phyloP scores from a whole-genome alignment of 352 stramenopile genomes.

The Halophytophthora polymorphica region DNA sequence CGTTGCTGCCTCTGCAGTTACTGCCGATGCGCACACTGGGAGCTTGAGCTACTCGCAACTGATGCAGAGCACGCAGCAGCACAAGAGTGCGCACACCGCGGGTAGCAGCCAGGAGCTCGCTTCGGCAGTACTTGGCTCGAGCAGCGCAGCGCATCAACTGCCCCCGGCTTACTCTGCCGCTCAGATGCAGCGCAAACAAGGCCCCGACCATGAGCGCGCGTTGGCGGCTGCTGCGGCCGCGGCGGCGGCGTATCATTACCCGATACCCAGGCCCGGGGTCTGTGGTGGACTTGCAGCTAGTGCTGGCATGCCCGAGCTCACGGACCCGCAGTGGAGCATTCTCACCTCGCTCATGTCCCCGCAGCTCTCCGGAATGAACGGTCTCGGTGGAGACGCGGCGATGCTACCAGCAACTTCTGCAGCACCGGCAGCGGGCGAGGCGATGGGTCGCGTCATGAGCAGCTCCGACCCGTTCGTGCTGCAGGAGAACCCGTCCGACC shows the following conservation, averaged over 20 bases:
- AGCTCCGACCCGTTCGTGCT: conserved; percentile 49
- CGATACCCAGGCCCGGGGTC: conserved; percentile 16
- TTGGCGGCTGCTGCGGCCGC: conserved; percentile 27
- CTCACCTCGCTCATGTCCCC: conserved; percentile 77
- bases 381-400: conserved; percentile 17
- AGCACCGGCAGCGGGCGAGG: conserved; percentile 26
- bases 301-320: conserved; percentile 35
- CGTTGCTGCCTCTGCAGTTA: conserved; percentile 5
- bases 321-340: conserved; percentile 77
- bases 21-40: conserved; percentile 6
- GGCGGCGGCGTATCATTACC: conserved; percentile 36
- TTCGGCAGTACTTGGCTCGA: conserved; percentile 9
- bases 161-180: conserved; percentile 24
- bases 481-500: conserved; percentile 51
- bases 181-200: conserved; percentile 18
- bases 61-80: conserved; percentile 27
- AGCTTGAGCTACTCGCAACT: conserved; percentile 28
- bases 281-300: background rate
- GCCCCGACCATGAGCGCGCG: conserved; percentile 22
- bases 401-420: conserved; percentile 12
- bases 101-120: conserved; percentile 7
- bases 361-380: conserved; percentile 42
- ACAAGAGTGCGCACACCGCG: conserved; percentile 11
- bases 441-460: conserved; percentile 17
- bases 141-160: conserved; percentile 24